phyloP scores from a whole-genome alignment of 495 filamentous ascomycete species.

The Corynascus novoguineensis region DNA sequence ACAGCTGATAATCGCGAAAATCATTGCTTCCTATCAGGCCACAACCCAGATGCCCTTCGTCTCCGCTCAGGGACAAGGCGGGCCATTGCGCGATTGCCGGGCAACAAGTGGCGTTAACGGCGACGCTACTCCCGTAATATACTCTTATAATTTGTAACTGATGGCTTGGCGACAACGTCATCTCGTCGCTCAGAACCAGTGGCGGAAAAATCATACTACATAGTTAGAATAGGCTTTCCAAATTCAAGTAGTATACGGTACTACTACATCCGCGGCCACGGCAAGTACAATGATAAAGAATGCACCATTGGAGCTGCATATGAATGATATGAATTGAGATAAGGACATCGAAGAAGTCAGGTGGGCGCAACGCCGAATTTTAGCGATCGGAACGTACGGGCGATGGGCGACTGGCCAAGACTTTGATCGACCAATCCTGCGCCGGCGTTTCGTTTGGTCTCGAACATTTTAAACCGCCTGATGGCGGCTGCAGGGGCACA shows the following conservation, averaged over 20 bases:
- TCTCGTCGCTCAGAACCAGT: background rate
- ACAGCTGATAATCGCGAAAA: background rate
- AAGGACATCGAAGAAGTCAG: too few relatives aligned
- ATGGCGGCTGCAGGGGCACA: conserved; percentile 10
- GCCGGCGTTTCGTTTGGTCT: background rate
- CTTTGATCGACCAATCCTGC: too few relatives aligned
- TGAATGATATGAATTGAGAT: too few relatives aligned
- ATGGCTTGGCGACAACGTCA: conserved; percentile 7
- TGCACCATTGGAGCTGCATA: too few relatives aligned
- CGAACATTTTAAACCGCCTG: conserved; percentile 2
- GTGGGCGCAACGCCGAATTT: too few relatives aligned
- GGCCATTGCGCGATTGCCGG: background rate
- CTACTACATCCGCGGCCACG: too few relatives aligned
- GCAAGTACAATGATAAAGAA: too few relatives aligned
- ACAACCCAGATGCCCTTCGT: background rate
- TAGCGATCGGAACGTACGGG: too few relatives aligned
- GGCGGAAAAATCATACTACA: background rate
- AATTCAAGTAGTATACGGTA: too few relatives aligned
- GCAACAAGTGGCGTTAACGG: background rate
- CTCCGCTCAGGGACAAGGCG: background rate
- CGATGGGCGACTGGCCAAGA: background rate
- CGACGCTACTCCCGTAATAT: background rate
- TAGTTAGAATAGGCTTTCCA: background rate
- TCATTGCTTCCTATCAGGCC: background rate
- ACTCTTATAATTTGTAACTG: background rate